A percentile compares a stretch with the other conserved stretches of the same genome.
Conservation (phyloP, 331 rosid species). For the Acacia concinna region DNA sequence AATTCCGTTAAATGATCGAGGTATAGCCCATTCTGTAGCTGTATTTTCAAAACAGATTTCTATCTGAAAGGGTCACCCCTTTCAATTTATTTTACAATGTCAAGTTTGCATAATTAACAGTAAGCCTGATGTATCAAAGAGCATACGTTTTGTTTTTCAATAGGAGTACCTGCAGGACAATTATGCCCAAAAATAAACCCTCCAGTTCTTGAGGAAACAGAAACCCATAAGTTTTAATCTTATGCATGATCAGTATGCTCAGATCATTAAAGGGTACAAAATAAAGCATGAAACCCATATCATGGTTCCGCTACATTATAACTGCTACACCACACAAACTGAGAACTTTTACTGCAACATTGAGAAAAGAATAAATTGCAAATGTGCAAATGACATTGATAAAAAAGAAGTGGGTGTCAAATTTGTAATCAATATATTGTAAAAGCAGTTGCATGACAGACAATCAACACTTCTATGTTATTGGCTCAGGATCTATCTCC, state of each 20-base stretch:
- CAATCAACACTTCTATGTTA: background rate
- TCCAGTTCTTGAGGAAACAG: background rate
- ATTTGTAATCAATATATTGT: background rate
- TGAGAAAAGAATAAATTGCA: background rate
- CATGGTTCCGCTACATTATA: background rate
- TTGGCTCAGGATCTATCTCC: constrained; percentile 5
- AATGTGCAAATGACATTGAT: background rate
- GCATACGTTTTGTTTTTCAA: background rate
- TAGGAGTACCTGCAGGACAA: constrained; percentile 12
- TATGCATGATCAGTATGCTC: background rate
- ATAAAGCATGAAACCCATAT: background rate
- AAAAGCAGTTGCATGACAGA: background rate
- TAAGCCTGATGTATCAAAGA: background rate
- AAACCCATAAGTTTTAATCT: background rate
- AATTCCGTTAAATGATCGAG: background rate
- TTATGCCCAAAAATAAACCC: constrained; percentile 23
- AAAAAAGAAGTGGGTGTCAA: background rate
- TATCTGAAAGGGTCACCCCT: background rate
- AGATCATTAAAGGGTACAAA: background rate
- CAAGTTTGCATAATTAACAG: background rate
- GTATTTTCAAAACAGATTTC: background rate
- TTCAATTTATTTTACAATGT: background rate
- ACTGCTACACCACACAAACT: background rate
- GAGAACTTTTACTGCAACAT: background rate
- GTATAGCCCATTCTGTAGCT: constrained; percentile 1